Evolutionary conservation across 371 early-diverging fungal genomes (phyloP), one percentile per base, ranked within the genome.

Genomic region (Coemansia sp.): DNA sequence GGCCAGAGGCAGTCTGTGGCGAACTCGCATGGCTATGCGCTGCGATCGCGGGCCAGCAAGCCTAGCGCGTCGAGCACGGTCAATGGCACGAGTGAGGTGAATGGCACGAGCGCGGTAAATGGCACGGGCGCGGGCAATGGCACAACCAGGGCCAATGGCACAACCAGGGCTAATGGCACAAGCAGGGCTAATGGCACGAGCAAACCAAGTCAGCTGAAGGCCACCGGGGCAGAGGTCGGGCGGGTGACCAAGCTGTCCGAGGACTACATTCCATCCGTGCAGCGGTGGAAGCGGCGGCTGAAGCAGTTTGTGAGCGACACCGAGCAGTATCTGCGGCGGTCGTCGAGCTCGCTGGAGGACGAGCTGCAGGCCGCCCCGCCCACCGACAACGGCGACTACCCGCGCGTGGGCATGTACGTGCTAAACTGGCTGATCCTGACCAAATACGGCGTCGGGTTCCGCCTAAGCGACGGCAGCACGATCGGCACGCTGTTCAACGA

Each of bases 401-500:
- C 74, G 16, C 62, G 55, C 7, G 76, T 75, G 4, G 76, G 76
- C 52, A 65, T 90, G 49, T 90, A 91, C 70, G 80, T 93, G 56
- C 80, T 83, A 55, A 89, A 88, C 81, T 90, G 92, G 91, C 83
- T 92, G 55, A 90, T 90, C 65, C 85, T 89, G 14, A 79, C 82
- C 58, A 88, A 89, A 66, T 92, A 89, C 68, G 96, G 95, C 9
- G 75, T 96, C 43, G 93, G 93, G 0, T 96, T 93, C 75, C 86
- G 87, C 42, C 79, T 94, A 59, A 84, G 85, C 48, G 90, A 92
- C 70, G 90, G 90, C 5, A 14, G 11, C 7, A 82, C 85, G 9
- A 74, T 77, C 35, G 96, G 95, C 16, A 87, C 93, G 5, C 87
- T 88, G 62, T 96, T 93, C 73, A 90, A 92, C 55, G 94, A 96